Evolutionary conservation across 768 basidiomycete species (phyloP).

Genomic region (Saitozyma podzolica): DNA sequence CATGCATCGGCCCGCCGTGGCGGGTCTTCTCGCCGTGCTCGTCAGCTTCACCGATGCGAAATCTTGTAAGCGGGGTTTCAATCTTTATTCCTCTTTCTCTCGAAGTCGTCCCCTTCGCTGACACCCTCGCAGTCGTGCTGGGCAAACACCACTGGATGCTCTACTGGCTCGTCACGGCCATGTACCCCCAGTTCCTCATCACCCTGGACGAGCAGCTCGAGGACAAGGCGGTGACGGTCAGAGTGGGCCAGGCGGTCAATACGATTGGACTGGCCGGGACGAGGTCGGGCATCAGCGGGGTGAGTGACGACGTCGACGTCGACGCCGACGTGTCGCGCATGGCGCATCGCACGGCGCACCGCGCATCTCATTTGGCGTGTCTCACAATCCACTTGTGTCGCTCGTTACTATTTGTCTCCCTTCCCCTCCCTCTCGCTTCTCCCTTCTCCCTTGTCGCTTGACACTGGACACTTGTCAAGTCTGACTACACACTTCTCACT

Average conservation of each 20-base stretch:
- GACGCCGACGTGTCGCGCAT: not conserved
- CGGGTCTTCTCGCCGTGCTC: conserved; percentile 81
- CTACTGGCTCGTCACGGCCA: conserved; percentile 90
- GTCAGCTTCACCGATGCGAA: conserved; percentile 93
- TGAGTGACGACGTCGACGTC: conserved; percentile 22
- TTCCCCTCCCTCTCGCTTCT: not conserved
- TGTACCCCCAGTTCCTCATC: conserved; percentile 98
- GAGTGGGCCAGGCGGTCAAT: conserved; percentile 95
- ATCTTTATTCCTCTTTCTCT: not conserved
- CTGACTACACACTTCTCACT: no score
- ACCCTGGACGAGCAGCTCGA: conserved; percentile 91
- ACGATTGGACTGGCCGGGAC: conserved; percentile 98
- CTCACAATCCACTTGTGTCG: not conserved
- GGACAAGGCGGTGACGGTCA: conserved; percentile 81
- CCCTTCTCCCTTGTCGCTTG: not conserved
- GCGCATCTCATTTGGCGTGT: no score
- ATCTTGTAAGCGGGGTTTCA: conserved; percentile 66
- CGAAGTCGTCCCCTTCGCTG: not conserved
- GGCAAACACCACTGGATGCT: conserved; percentile 99
- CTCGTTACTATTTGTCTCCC: not conserved
- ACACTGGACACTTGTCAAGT: not conserved
- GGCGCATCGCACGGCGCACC: no score
- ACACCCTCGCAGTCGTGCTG: conserved; percentile 68
- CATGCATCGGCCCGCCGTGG: conserved; percentile 84
- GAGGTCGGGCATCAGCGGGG: conserved; percentile 60